Evolutionary conservation across 345 rosid species (phyloP), one percentile per base, ranked within the genome.

Genomic region (Aquilaria sinensis): DNA sequence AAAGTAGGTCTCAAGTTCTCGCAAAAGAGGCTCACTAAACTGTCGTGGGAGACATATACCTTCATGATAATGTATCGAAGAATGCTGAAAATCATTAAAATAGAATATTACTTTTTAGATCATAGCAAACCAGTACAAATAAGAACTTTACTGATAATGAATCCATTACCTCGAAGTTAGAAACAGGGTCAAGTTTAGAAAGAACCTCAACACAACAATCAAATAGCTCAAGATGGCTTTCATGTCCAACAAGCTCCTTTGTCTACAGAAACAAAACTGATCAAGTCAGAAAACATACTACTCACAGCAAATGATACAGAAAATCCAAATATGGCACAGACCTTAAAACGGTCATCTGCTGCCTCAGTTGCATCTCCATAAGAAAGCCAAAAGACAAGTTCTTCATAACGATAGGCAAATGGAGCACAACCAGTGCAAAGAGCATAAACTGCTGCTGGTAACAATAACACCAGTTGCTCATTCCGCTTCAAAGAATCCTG

Each of bases 181-280:
- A 65, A 60, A 62, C 71, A 55, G 58, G 52, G 67, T 67, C 66
- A 74, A 84, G 60, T 68, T 74, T 79, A 51, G 96, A 73, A 60
- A 93, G 85, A 68, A 86, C 86, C 71, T 90, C 97, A 71, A 78
- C 82, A 67, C 81, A 93, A 74, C 87, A 90, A 69, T 86, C 96
- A 70, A 87, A 88, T 68, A 67, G 61, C 68, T 85, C 83, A 68
- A 66, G 71, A 47, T 54, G 70, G 65, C 74, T 77, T 69, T 63
- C 79, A 12, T 45, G 67, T 47, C 83, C 85, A 63, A 66, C 57
- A 45, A 68, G 32, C 75, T 63, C 37, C 49, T 33, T 66, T 66
- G 63, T 62, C 66, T 50, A 14, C 43, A 23, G 65, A 66, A 62
- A 54, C 61, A 12, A 41, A 31, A 60, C 31, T 56, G 32, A 37